Evolutionary conservation across 805 yeast species (phyloP).

Genomic region (Alloascoidea africana): DNA sequence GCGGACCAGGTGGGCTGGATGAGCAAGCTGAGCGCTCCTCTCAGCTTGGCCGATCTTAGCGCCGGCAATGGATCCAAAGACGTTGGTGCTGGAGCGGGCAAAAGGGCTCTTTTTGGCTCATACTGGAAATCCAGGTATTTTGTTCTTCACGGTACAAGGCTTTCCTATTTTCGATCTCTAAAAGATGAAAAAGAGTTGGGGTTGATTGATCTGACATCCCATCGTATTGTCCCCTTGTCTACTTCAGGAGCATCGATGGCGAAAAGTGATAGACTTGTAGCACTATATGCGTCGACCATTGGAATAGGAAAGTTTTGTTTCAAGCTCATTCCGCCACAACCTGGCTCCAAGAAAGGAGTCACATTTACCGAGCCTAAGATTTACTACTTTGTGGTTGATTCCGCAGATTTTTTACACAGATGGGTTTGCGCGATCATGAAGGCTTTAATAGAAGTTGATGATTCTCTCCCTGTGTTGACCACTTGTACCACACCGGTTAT

Average conservation of each 20-base stretch:
- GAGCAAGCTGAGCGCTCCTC: no score
- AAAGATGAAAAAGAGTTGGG: constrained; percentile 67
- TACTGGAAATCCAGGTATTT: constrained; percentile 22
- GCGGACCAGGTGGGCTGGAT: constrained; percentile 71
- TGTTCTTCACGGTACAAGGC: constrained; percentile 62
- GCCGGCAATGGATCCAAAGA: no score
- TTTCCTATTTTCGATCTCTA: constrained; percentile 56
- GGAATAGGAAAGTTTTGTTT: constrained; percentile 71
- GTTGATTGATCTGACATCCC: constrained; percentile 69
- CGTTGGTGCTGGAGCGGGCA: constrained; percentile 49
- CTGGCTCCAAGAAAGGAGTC: constrained; percentile 70
- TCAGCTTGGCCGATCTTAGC: no score
- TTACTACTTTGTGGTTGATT: constrained; percentile 73
- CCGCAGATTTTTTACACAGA: constrained; percentile 64
- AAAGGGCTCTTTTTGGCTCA: no score
- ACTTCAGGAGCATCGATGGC: constrained; percentile 36
- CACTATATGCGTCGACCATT: constrained; percentile 66
- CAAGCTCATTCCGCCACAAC: constrained; percentile 77
- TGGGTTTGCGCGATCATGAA: constrained; percentile 80
- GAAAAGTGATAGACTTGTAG: constrained; percentile 52
- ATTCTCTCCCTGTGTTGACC: constrained; percentile 64
- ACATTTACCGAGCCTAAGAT: constrained; percentile 77
- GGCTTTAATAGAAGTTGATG: constrained; percentile 74
- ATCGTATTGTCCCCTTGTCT: constrained; percentile 55
- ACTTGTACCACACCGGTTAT: constrained; percentile 77